Evolutionary conservation across 2,329 filamentous ascomycete genomes (phyloP), one percentile per base, ranked within the genome.

Genomic region (Tolypocladium ovalisporum): DNA sequence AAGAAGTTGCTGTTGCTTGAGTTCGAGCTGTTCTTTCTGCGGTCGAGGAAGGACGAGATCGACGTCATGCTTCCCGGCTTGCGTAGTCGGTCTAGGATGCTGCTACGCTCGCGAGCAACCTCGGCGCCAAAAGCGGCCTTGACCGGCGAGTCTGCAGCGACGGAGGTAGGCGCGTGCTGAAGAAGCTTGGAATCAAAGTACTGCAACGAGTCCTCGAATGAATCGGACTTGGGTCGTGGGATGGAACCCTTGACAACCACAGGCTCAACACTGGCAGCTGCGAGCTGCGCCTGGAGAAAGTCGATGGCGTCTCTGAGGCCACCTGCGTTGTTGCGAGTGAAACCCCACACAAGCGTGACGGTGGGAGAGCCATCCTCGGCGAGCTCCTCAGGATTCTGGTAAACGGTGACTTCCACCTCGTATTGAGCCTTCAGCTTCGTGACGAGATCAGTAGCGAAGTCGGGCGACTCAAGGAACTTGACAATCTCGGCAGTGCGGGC

Each of bases 171-270:
- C 4, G 93, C 92, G 66, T 95, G 91, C 72, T 97, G 94, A 56
- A 99, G 82, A 52, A 99, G 82, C 76, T 97, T 97, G 2, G 93
- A 97, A 70, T 97, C 90, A 68, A 99, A 99, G 76, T 92, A 97
- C 58, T 92, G 93, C 55, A 97, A 80, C 9, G 93, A 96, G 66
- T 99, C 93, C 70, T 99, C 94, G 63, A 99, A 99, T 0, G 94
- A 97, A 71, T 99, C 94, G 1, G 94, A 97, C 76, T 97, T 97
- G 61, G 94, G 94, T n/a, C 94, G 88, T 24, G 93, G 91, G 62
- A 97, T 94, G n/a, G 90, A 87, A 55, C 94, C 94, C 72, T 95
- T 95, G 67, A 97, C 86, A 47, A 91, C 86, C 58, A 83, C 89
- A 12, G 87, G 83, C 66, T 97, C 90, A n/a, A 97, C 84, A n/a